Percentiles rank a stretch among this genome's conserved stretches.
phyloP scores from a whole-genome alignment of 2,329 filamentous ascomycete genomes.

The Colletotrichum graminicola region DNA sequence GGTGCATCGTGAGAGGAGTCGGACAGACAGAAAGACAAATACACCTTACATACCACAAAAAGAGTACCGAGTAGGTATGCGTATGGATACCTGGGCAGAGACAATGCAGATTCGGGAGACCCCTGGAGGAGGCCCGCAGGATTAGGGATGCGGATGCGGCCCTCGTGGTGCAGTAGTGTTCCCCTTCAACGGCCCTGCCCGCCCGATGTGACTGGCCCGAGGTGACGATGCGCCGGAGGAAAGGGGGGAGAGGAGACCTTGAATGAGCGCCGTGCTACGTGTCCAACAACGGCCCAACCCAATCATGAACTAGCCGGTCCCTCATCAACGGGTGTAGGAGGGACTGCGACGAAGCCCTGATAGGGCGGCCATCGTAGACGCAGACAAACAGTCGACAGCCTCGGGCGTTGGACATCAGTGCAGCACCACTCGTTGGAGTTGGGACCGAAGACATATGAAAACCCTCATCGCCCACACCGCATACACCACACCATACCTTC shows the following conservation, averaged over 20 bases:
- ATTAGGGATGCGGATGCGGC: slow-evolving; percentile 41
- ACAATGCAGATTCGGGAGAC: slow-evolving; percentile 27
- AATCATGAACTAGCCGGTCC: slow-evolving; percentile 24
- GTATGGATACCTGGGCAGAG: background rate
- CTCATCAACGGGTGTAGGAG: slow-evolving; percentile 29
- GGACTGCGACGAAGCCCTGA: slow-evolving; percentile 45
- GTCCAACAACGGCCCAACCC: slow-evolving; percentile 21
- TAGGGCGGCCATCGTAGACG: slow-evolving; percentile 45
- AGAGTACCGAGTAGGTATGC: background rate
- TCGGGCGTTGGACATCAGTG: slow-evolving; percentile 43
- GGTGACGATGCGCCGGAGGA: slow-evolving; percentile 12
- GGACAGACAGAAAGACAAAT: slow-evolving; percentile 3
- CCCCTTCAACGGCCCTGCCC: slow-evolving; percentile 36
- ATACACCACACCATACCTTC: background rate
- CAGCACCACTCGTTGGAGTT: slow-evolving; percentile 38
- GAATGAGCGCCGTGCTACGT: slow-evolving; percentile 31
- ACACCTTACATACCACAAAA: background rate
- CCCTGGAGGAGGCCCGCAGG: slow-evolving; percentile 25
- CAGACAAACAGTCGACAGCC: slow-evolving; percentile 47
- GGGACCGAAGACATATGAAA: slow-evolving; percentile 37
- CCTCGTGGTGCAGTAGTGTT: slow-evolving; percentile 38
- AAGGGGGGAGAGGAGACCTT: slow-evolving; percentile 8
- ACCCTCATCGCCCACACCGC: slow-evolving; percentile 23
- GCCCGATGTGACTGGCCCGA: slow-evolving; percentile 29
- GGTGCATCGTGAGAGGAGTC: slow-evolving; percentile 15